Base-by-base conservation (phyloP, 2,329 filamentous ascomycete genomes). In the Pseudogymnoascus sp. region DNA sequence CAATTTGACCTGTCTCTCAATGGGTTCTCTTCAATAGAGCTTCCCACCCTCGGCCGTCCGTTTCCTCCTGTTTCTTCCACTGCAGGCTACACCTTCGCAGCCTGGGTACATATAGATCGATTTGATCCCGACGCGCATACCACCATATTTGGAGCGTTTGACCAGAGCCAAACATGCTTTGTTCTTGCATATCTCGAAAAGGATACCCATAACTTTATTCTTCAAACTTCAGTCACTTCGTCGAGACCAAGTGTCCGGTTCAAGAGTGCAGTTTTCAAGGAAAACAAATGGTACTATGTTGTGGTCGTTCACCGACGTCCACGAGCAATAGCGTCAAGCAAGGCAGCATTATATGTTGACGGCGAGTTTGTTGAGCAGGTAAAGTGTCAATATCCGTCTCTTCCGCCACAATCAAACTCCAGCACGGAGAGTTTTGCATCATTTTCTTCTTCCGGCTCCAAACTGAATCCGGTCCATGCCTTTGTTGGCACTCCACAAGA, bases 121-220 rank as follows among this genome's bases (percentile, higher is more conserved):
- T 97, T 94, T 73, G 95, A 99, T 72, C 77, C 84, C 4, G 83
- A 84, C 50, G 86, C 89, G 14, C 94, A 99, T 73, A 99, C 94
- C 0, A 99, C 94, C 0, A 82, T 99, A 12, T 99, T 99, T 72
- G 94, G 94, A 25, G 90, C 94, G 7, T 97, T 95, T 73, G 94
- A 99, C 74, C 81, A 87, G 3, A 91, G 86, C 4, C 93, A 97
- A 73, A 91, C 90, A 4, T 99, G 94, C 74, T 99, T 99, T 70
- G 77, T 99, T 36, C 84, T 99, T 67, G 87, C 92, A 63, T 99
- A 99, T 70, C 80, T 99, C 38, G 95, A 99, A 72, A 92, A 88
- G 70, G 92, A 97, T 72, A 96, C 91, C 1, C 89, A 84, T 63
- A 94, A 96, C 74, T 89, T 99, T 67, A 99, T 99, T 67, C 78